Percentiles rank a stretch among this genome's conserved stretches.
phyloP scores from a whole-genome alignment of 2,329 filamentous ascomycete genomes.

The Pyricularia grisea region DNA sequence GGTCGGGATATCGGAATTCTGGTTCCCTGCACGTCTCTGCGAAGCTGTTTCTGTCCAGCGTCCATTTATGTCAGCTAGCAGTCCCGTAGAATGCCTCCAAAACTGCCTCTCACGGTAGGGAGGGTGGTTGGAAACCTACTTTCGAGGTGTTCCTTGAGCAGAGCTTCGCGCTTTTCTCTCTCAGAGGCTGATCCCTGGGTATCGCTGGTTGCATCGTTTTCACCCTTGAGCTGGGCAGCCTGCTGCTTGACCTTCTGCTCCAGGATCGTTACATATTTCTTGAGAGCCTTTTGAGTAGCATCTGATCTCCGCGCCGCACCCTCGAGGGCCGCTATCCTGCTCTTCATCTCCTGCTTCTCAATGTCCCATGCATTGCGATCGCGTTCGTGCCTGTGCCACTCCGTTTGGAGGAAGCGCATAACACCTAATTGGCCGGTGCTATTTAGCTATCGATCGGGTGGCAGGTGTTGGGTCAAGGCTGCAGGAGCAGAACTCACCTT shows the following conservation, averaged over 20 bases:
- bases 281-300: constrained; percentile 78
- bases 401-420: constrained; percentile 97
- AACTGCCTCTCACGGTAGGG: background rate
- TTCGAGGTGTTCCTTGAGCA: constrained; percentile 47
- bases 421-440: constrained; percentile 50
- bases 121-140: constrained; percentile 28
- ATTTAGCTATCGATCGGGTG: background rate
- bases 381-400: constrained; percentile 98
- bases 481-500: constrained; percentile 26
- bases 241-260: constrained; percentile 83
- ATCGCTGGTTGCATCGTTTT: constrained; percentile 25
- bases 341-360: constrained; percentile 98
- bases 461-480: constrained; percentile 1
- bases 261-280: constrained; percentile 82
- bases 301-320: constrained; percentile 81
- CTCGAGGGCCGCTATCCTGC: constrained; percentile 87
- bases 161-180: constrained; percentile 42
- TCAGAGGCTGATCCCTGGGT: constrained; percentile 18
- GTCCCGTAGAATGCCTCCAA: background rate
- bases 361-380: constrained; percentile 99
- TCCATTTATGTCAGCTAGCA: background rate
- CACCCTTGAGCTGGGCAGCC: constrained; percentile 56
- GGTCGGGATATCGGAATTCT: background rate
- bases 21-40: background rate
- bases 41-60: background rate